Base-by-base conservation (phyloP, 768 basidiomycete genomes). In the Suillus americanus region DNA sequence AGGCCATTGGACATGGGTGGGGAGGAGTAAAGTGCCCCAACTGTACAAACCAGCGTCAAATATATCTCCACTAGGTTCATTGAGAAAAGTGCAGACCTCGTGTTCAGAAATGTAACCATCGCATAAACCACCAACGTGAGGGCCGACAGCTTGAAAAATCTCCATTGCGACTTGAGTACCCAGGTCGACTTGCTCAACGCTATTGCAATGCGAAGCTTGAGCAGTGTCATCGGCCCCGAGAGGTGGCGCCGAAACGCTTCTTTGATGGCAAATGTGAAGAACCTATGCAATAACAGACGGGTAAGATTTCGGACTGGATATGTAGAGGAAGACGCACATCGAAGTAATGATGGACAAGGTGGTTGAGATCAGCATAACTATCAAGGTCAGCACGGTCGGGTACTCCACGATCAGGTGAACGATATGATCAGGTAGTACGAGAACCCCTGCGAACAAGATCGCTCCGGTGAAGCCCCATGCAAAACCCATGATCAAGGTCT, bases 11-110 rank as follows among this genome's bases (percentile, higher is more conserved):
- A 59, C 18, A 41, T 2, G 28, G 12, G 40, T 59, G 40, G 57
- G 57, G 5, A 59, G 28, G 40, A 41, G 38, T 10, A 59, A 59
- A 40, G 57, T 59, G 40, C 18, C 40, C 57, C 57, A 59, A 59
- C 57, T 59, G 57, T 30, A 59, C 1, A 28, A 20, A 59, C 18
- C 5, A 13, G 25, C 18, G 23, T 59, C 40, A 41, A 20, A 35
- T 10, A 41, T 25, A 40, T 25, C 16, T 57, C 16, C 6, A 12
- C 20, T 41, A 16, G 12, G 18, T 28, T 59, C 40, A 41, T 30
- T n/a, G 25, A 20, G 18, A 40, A 28, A 12, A 12, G 7, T 20
- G 40, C 57, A 13, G 6, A 41, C 57, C 40, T 41, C 25, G 57
- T 10, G 18, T 30, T 13, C 28, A 59, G 40, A 30, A 59, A 41